Conservation (phyloP, 2,329 filamentous ascomycete species). For the Aspergillus fijiensis region DNA sequence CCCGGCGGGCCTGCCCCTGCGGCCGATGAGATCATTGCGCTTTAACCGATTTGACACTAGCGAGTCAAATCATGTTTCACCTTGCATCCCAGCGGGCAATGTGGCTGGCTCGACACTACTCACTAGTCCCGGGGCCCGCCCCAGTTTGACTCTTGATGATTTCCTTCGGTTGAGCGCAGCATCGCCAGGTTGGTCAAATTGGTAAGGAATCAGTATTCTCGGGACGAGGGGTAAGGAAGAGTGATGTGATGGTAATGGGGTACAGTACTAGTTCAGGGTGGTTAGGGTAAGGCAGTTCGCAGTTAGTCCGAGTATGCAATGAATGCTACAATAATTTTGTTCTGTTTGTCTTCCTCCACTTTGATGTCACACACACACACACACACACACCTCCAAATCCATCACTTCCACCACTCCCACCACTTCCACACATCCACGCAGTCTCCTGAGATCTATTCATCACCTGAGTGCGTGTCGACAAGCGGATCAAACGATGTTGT, state of each 20-base stretch:
- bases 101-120: conserved; percentile 13
- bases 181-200: neutral
- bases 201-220: neutral
- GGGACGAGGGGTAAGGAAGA: neutral
- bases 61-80: conserved; percentile 12
- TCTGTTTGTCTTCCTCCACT: no score
- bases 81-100: conserved; percentile 15
- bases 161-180: conserved; percentile 1
- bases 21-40: conserved; percentile 8
- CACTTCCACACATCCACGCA: no score
- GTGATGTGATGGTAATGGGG: neutral
- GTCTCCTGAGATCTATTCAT: neutral
- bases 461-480: neutral
- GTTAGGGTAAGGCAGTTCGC: no score
- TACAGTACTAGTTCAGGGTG: neutral
- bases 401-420: no score
- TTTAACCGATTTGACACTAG: conserved; percentile 3
- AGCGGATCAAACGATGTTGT: neutral
- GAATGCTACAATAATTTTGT: no score
- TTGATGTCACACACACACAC: no score
- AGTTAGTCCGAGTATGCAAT: no score
- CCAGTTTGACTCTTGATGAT: neutral
- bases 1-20: neutral
- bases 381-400: no score
- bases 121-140: neutral